Base-by-base conservation (phyloP, 164 flowering plant species). In the Euptelea pleiosperma region DNA sequence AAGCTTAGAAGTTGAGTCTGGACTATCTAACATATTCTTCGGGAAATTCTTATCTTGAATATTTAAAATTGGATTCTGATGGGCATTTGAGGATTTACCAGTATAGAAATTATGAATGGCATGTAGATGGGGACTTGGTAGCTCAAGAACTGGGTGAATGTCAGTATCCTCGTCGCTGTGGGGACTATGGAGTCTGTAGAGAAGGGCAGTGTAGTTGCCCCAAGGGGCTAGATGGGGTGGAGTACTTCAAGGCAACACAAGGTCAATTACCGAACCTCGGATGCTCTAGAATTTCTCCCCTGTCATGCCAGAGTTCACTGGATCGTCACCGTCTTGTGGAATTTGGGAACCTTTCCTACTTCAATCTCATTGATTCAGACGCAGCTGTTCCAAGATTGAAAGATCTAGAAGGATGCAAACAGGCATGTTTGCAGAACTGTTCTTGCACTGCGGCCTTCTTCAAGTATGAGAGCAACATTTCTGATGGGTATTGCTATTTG, bases 81-180 rank as follows among this genome's bases (percentile, higher is more conserved):
- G 75, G 79, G 57, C 76, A 65, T 62, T 52, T 72, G 48, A 42
- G 62, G 46, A 62, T 68, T 10, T n/a, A n/a, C n/a, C n/a, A n/a
- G n/a, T n/a, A n/a, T n/a, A n/a, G n/a, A n/a, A n/a, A n/a, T n/a
- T 70, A 51, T 37, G 60, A 70, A 7, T 70, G 75, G 72, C 19
- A 4, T 47, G 64, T n/a, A n/a, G n/a, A n/a, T n/a, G n/a, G n/a
- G n/a, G n/a, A n/a, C n/a, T 14, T 3, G 22, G 70, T 66, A 3
- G 61, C 33, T 1, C 29, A 1, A 40, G 26, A 0, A 33, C 4
- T 31, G 15, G 64, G 60, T 9, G 62, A 52, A 0, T 73, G 76
- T 50, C 6, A 34, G 26, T 70, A 65, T 28, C 76, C 76, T 3
- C 16, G 21, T 34, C 65, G 25, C 21, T 73, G 73, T 49, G 76